A percentile compares a stretch with the other conserved stretches of the same genome.
Conservation (phyloP, 2,329 filamentous ascomycete genomes). For the Colletotrichum cordylinicola region DNA sequence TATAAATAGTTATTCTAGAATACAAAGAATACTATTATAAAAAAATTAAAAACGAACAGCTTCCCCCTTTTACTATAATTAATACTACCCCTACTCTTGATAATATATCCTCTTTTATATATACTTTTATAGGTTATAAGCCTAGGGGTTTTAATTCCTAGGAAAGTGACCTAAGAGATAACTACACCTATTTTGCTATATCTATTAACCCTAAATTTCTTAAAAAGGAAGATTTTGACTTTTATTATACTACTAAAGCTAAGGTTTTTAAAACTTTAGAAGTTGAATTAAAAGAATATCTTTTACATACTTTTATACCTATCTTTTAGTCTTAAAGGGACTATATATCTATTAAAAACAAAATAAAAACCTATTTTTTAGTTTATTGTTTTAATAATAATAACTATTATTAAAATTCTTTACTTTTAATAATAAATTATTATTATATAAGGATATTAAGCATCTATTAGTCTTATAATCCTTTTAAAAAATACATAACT, state of each 20-base stretch:
- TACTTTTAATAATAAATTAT: too few relatives aligned
- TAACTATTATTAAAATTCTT: too few relatives aligned
- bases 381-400: too few relatives aligned
- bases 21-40: not conserved
- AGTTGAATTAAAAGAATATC: not conserved
- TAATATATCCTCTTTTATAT: not conserved
- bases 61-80: not conserved
- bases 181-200: too few relatives aligned
- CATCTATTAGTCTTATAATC: too few relatives aligned
- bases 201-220: too few relatives aligned
- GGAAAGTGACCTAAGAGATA: not conserved
- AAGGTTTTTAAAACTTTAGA: too few relatives aligned
- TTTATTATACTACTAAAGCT: too few relatives aligned
- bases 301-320: not conserved
- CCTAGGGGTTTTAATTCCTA: too few relatives aligned
- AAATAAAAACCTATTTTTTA: not conserved
- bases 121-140: not conserved
- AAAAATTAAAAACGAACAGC: not conserved
- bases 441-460: too few relatives aligned
- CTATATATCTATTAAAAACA: not conserved
- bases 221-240: too few relatives aligned
- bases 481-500: too few relatives aligned
- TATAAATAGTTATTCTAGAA: not conserved
- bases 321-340: not conserved
- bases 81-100: not conserved